phyloP scores from a whole-genome alignment of 2,329 filamentous ascomycete genomes.

The Calonectria hongkongensis region DNA sequence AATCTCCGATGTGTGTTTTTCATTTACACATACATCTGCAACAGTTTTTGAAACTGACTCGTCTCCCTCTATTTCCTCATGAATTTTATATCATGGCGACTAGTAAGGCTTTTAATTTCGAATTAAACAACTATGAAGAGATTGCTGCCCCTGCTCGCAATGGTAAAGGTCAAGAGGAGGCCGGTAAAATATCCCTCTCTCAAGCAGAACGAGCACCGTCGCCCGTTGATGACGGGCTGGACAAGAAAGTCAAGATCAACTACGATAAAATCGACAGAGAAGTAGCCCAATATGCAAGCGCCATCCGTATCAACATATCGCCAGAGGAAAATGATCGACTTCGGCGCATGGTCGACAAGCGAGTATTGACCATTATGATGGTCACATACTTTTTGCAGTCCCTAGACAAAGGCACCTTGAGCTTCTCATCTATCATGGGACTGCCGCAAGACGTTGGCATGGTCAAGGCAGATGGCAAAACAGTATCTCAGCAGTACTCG shows the following conservation, averaged over 20 bases:
- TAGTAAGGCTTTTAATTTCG: neutral
- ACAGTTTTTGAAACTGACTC: neutral
- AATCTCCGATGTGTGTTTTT: too few relatives aligned
- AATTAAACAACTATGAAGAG: neutral
- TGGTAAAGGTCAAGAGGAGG: neutral
- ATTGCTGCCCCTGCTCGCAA: neutral
- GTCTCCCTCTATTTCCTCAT: neutral
- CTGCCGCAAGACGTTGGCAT: constrained; percentile 70
- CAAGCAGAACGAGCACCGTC: neutral
- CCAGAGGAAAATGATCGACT: constrained; percentile 76
- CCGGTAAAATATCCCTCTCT: neutral
- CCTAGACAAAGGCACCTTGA: constrained; percentile 80
- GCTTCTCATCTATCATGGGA: constrained; percentile 78
- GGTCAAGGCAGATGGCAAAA: constrained; percentile 56
- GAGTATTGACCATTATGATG: constrained; percentile 83
- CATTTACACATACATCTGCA: too few relatives aligned
- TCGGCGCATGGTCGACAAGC: constrained; percentile 78
- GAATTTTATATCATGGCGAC: neutral
- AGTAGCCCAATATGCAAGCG: constrained; percentile 78
- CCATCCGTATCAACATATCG: constrained; percentile 74
- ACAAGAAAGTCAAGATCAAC: constrained; percentile 67
- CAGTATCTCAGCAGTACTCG: constrained; percentile 68
- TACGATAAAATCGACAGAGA: constrained; percentile 77
- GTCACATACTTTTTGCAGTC: constrained; percentile 83
- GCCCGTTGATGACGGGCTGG: constrained; percentile 45